Evolutionary conservation across 2,329 filamentous ascomycete species (phyloP).

Genomic region (Aspergillus sp.): DNA sequence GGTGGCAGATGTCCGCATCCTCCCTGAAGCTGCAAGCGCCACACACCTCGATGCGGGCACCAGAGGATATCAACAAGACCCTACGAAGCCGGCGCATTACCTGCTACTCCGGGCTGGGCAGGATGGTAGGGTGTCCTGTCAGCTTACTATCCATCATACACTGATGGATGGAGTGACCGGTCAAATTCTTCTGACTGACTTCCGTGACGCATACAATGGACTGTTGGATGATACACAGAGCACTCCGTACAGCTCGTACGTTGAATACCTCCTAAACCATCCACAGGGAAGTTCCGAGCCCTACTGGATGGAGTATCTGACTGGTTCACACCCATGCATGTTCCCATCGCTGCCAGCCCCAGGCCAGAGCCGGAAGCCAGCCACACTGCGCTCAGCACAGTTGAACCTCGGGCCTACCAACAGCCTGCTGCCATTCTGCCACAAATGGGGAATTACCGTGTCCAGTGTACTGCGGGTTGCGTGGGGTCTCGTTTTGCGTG

Average conservation of each 20-base stretch:
- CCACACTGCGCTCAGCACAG: neutral
- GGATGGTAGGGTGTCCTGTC: neutral
- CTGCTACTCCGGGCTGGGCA: neutral
- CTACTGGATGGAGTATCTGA: neutral
- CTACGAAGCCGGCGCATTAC: neutral
- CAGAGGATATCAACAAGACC: too few species aligned
- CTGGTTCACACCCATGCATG: neutral
- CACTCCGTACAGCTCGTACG: neutral
- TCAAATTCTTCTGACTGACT: neutral
- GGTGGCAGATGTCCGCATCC: neutral
- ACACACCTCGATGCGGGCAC: neutral
- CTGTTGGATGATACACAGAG: neutral
- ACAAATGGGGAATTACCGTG: neutral
- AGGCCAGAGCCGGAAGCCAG: neutral
- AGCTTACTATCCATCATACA: neutral
- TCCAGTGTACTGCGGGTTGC: neutral
- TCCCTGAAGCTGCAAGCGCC: neutral
- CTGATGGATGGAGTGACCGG: neutral
- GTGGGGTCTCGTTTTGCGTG: neutral
- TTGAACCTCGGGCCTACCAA: neutral
- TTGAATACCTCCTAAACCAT: neutral
- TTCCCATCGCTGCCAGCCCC: neutral
- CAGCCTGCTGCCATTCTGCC: neutral
- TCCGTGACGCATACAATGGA: neutral
- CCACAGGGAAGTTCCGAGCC: neutral